Base-by-base conservation (phyloP, 371 early-diverging fungal genomes). In the Mortierella sp. region DNA sequence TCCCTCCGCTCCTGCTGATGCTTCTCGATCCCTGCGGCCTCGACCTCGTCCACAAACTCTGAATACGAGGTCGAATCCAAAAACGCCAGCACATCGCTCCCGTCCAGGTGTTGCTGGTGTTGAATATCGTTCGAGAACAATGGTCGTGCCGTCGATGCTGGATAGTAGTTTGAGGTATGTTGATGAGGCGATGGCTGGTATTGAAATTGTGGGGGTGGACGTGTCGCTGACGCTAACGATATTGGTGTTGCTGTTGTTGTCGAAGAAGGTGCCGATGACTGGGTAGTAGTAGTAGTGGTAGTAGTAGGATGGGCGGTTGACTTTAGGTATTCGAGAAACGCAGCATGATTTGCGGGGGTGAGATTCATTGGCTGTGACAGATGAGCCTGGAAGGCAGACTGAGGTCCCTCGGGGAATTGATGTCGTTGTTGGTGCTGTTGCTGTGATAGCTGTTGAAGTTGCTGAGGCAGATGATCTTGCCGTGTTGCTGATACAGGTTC, bases 321-420 rank as follows among this genome's bases (percentile, higher is more conserved):
- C 70, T 73, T 76, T 47, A 80, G 70, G 48, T 80, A 80, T 29
- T 80, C 73, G 14, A 80, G 73, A 44, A 80, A 76, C n/a, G 68
- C 73, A 19, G 73, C 76, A 66, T 80, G 80, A 66, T 80, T 80
- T 2, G 73, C 73, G 34, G 80, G 80, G 24, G 77, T 76, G 50
- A 80, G 80, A 63, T 76, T 69, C 63, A 79, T 68, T 43, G 79
- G 68, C 39, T 79, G 79, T 1, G 75, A 74, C 2, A 71, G 43
- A 68, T 71, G 79, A 45, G 65, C 64, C 40, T 79, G 74, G 64
- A 45, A 72, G 9, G 45, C 44, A 37, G 69, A 43, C 39, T 68
- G 68, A 64, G 26, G 9, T 50, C n/a, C 34, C 34, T 34, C 37
- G 1, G 19, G n/a, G 47, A 45, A 31, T n/a, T 44, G 72, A 39